phyloP scores from a whole-genome alignment of 257 asterid species.

The Solanum etuberosum region DNA sequence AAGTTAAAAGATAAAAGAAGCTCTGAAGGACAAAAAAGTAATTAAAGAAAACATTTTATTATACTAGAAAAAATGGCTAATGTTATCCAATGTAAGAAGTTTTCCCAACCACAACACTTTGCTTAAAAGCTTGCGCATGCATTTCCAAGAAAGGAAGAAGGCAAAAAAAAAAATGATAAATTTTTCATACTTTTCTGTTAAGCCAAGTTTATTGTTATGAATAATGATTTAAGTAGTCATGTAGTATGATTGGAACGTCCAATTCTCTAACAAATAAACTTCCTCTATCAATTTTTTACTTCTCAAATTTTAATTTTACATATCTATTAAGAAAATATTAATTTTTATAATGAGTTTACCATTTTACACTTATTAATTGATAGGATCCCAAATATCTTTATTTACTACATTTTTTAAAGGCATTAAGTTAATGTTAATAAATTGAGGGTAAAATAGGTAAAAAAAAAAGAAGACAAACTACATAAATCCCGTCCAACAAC shows the following conservation, averaged over 20 bases:
- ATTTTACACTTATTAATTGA: no score
- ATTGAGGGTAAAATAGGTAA: no score
- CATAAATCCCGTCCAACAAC: no score
- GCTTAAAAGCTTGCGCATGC: neutral
- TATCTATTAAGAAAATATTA: no score
- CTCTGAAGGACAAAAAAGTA: neutral
- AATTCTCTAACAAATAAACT: neutral
- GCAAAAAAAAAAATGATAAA: neutral
- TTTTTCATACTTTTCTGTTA: neutral
- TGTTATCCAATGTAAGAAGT: neutral
- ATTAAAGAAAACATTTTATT: neutral
- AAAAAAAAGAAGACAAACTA: no score
- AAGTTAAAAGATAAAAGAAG: neutral
- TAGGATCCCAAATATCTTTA: no score
- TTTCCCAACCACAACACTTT: neutral
- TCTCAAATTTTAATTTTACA: no score
- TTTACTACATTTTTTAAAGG: no score
- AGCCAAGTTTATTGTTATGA: neutral
- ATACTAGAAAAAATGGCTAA: neutral
- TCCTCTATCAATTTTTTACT: rapidly evolving
- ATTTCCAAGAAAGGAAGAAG: neutral
- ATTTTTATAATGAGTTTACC: no score
- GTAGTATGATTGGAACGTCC: no score
- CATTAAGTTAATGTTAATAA: no score
- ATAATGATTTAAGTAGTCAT: neutral